Evolutionary conservation across 768 basidiomycete species (phyloP), one percentile per base, ranked within the genome.

Genomic region (Mycena vulgaris): DNA sequence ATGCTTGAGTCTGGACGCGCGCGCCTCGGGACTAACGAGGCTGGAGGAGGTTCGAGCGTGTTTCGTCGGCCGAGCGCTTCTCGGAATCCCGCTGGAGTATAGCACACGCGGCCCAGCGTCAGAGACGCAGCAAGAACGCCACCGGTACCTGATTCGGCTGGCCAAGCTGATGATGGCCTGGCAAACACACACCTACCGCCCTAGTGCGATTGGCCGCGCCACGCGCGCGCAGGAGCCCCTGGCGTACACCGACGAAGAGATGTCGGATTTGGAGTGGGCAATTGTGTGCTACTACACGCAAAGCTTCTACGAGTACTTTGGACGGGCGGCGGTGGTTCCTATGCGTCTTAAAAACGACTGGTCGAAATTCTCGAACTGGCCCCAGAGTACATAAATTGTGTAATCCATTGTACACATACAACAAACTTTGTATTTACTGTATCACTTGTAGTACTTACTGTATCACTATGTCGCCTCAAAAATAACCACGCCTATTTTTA

Each of bases 241-340:
- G 5, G 28, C 6, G 19, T 64, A 39, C 37, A 23, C 52, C 5
- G 16, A 23, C 0, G n/a, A 8, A 0, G 30, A 56, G n/a, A 53
- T 45, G 52, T 1, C 2, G 53, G 51, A 45, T 25, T 42, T 64
- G 21, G 63, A 64, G 39, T 2, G 8, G 11, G 51, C 63, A 21
- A 53, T 64, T 10, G 40, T 53, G 19, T 10, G 5, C 3, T 64
- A 56, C 53, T 64, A n/a, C n/a, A n/a, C n/a, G n/a, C n/a, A n/a
- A n/a, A n/a, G n/a, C n/a, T n/a, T n/a, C n/a, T n/a, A n/a, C 53
- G 53, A 64, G 10, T 14, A 45, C 23, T 64, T 56, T 23, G 63
- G 63, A 2, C 63, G 63, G 16, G 52, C 63, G 1, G 52, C 63
- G 7, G 63, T 64, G 19, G 5, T 64, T 8, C 63, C 63, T 1